These are phyloP conservation scores for Saxophila tyrrhenica DNA, from an alignment of 495 filamentous ascomycete genomes.

Conservation along the genomic window DNA sequence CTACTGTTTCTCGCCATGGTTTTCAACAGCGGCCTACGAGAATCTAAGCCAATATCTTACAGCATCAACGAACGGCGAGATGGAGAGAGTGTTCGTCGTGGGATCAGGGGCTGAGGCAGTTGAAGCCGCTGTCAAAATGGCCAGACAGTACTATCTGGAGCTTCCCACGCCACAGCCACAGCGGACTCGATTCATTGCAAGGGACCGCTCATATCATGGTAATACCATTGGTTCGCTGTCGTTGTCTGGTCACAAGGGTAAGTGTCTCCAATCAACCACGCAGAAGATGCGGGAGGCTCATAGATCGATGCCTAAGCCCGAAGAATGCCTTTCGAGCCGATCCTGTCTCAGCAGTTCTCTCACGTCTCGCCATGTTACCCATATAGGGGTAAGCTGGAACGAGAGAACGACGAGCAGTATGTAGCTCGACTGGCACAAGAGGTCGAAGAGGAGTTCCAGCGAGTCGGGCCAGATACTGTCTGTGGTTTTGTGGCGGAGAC, in stretches of 20 bases:
- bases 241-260: slow-evolving; percentile 53
- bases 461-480: slow-evolving; percentile 58
- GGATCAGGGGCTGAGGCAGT: slow-evolving; percentile 51
- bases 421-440: slow-evolving; percentile 50
- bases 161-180: slow-evolving; percentile 37
- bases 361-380: slow-evolving; percentile 60
- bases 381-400: slow-evolving; percentile 34
- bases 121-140: slow-evolving; percentile 56
- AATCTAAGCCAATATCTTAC: slow-evolving; percentile 16
- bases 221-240: slow-evolving; percentile 57
- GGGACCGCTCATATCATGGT: slow-evolving; percentile 62
- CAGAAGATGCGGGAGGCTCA: no score
- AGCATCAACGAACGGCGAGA: slow-evolving; percentile 20
- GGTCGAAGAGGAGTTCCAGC: slow-evolving; percentile 62
- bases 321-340: slow-evolving; percentile 52
- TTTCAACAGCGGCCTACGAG: slow-evolving; percentile 34
- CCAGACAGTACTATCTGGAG: slow-evolving; percentile 55
- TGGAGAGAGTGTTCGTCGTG: slow-evolving; percentile 38
- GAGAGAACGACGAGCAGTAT: slow-evolving; percentile 34
- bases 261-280: no score
- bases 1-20: slow-evolving; percentile 45
- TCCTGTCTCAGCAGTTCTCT: slow-evolving; percentile 46
- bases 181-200: slow-evolving; percentile 49
- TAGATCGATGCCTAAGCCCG: no score
- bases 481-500: slow-evolving; percentile 70